These are phyloP conservation scores for Cladophialophora psammophila DNA, from an alignment of 2,329 filamentous ascomycete species.

Conservation along the genomic window DNA sequence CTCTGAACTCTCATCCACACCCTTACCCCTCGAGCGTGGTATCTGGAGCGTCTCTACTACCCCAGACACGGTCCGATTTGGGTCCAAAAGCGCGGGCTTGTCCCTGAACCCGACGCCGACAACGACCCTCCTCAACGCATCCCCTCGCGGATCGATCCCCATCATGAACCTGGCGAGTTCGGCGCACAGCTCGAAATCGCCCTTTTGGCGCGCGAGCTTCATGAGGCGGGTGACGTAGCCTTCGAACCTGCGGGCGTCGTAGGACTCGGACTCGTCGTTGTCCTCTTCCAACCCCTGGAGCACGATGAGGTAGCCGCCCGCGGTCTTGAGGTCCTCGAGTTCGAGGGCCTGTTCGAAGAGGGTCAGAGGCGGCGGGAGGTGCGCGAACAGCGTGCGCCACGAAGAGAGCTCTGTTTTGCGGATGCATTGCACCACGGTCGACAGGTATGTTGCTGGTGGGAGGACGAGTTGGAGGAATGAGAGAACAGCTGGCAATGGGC, in stretches of 20 bases:
- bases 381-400: constrained; percentile 91
- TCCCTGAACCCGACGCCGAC: constrained; percentile 46
- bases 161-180: constrained; percentile 95
- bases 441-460: constrained; percentile 75
- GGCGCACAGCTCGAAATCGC: constrained; percentile 94
- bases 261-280: constrained; percentile 44
- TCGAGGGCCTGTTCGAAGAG: constrained; percentile 92
- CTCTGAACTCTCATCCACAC: constrained; percentile 11
- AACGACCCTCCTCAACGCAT: constrained; percentile 67
- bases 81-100: constrained; percentile 25
- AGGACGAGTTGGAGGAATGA: constrained; percentile 75
- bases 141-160: constrained; percentile 85
- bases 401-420: constrained; percentile 95
- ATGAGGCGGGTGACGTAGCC: constrained; percentile 76
- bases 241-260: constrained; percentile 43
- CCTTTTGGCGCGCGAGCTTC: constrained; percentile 78
- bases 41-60: constrained; percentile 18
- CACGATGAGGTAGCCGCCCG: constrained; percentile 93
- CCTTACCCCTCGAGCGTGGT: constrained; percentile 11
- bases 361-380: constrained; percentile 87
- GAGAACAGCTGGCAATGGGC: constrained; percentile 59
- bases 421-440: constrained; percentile 95
- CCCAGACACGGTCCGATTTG: constrained; percentile 8
- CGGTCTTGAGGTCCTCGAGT: constrained; percentile 87
- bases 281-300: constrained; percentile 77